A percentile compares a stretch with the other conserved stretches of the same genome.
phyloP scores from a whole-genome alignment of 1,284 basidiomycete genomes.

The Meripilus lineatus region DNA sequence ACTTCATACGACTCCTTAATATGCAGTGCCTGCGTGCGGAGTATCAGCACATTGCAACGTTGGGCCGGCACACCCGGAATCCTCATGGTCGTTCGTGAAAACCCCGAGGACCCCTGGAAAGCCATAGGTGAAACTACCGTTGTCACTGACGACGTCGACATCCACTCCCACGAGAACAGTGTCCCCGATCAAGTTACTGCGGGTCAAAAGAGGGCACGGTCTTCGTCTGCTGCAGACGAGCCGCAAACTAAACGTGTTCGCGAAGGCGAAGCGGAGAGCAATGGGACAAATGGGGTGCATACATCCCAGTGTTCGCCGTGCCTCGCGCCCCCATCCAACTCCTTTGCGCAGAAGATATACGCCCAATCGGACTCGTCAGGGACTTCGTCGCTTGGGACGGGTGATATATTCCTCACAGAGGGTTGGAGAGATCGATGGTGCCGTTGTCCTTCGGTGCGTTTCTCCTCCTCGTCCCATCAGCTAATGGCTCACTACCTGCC shows the following conservation, averaged over 20 bases:
- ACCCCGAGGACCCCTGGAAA: constrained; percentile 43
- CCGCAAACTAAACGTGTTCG: constrained; percentile 48
- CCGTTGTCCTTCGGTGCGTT: constrained; percentile 52
- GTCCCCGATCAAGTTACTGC: constrained; percentile 11
- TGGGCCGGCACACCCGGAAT: constrained; percentile 63
- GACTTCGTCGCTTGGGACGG: constrained; percentile 34
- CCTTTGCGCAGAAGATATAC: constrained; percentile 38
- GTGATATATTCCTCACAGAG: constrained; percentile 69
- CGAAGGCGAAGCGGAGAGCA: constrained; percentile 13
- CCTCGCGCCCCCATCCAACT: constrained; percentile 45
- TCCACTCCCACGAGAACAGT: constrained; percentile 15
- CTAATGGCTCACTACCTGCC: neutral
- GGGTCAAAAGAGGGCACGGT: constrained; percentile 48
- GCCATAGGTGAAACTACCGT: constrained; percentile 30
- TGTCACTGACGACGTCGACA: constrained; percentile 13
- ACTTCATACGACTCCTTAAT: constrained; percentile 68
- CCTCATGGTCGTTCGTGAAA: constrained; percentile 57
- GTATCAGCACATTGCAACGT: constrained; percentile 45
- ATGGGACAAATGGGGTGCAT: too few relatives aligned
- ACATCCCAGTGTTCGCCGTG: constrained; percentile 32
- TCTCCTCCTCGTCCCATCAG: constrained; percentile 1
- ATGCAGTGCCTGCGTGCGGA: constrained; percentile 58
- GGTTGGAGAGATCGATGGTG: constrained; percentile 75
- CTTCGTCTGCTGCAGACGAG: constrained; percentile 30
- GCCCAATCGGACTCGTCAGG: constrained; percentile 3